Conservation (phyloP, 768 basidiomycete genomes). For the Cystobasidium onofrii region DNA sequence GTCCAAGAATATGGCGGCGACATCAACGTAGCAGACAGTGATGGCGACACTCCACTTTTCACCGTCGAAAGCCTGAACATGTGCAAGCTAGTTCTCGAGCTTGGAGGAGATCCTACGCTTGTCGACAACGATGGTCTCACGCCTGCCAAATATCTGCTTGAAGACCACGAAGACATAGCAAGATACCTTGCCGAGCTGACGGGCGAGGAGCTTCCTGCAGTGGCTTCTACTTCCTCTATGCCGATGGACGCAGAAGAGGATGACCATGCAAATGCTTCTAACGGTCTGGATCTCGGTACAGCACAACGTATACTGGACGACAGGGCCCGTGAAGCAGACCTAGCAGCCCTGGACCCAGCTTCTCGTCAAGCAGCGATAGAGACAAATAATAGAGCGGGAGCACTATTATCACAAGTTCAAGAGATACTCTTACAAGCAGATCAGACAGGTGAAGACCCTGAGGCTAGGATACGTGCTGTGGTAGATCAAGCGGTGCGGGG, state of each 20-base stretch:
- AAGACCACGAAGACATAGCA: constrained; percentile 42
- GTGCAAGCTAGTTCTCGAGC: constrained; percentile 45
- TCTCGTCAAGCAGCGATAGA: constrained; percentile 19
- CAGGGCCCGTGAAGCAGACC: constrained; percentile 40
- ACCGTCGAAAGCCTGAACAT: constrained; percentile 47
- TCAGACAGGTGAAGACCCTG: constrained; percentile 38
- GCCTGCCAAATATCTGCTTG: constrained; percentile 40
- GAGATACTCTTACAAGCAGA: constrained; percentile 45
- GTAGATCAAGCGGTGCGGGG: constrained; percentile 43
- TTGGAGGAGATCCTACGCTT: constrained; percentile 45
- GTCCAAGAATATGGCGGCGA: constrained; percentile 45
- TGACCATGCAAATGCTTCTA: neutral
- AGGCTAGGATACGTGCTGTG: constrained; percentile 45
- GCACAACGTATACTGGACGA: neutral
- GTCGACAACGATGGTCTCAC: constrained; percentile 46
- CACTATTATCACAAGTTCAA: constrained; percentile 44
- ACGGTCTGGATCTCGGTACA: constrained; percentile 32
- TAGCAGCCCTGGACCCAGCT: neutral
- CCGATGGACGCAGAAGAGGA: neutral
- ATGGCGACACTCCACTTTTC: constrained; percentile 50
- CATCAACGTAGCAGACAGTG: constrained; percentile 48
- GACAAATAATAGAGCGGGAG: constrained; percentile 16
- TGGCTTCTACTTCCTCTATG: neutral
- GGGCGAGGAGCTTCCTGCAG: constrained; percentile 30
- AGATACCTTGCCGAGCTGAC: constrained; percentile 40